Base-by-base conservation (phyloP, 2,329 filamentous ascomycete species). In the Alternaria triticina region DNA sequence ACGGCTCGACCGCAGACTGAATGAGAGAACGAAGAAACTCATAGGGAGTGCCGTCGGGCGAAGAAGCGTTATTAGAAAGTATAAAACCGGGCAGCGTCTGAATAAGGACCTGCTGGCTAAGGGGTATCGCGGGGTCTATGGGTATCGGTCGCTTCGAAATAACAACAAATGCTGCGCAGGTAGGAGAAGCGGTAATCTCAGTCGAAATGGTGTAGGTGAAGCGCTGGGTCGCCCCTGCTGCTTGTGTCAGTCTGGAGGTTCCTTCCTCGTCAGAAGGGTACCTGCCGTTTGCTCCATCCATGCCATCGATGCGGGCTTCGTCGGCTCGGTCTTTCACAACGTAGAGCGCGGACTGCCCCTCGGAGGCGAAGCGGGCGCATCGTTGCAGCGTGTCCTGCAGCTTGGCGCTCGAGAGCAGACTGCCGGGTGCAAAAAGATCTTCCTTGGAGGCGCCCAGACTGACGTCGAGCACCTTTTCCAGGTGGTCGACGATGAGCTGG, bases 21-120 rank as follows among this genome's bases (percentile, higher is more conserved):
- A 99, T 88, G 74, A 97, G 88, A 62, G 95, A 93, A 82, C 97
- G 94, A 66, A 99, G 85, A 72, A 95, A 91, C 82, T 98, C 95
- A 82, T 94, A 97, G 4, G 95, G 94, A 49, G 94, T 96, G 60
- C 90, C 86, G 62, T 90, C 90, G 79, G 94, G 91, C 71, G 92
- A 89, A 70, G 89, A 86, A 65, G 87, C 83, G 70, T 87, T 89
- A 72, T 88, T 90, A 63, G 91, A 85, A 66, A 90, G 88, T 57
- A 91, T 91, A 64, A 91, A 89, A 57, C 95, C 93, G 11, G 96
- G 94, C 66, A 99, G 85, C 78, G 97, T 97, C 80, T 95, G 92
- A 77, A 97, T 91, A 77, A 96, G 93, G 73, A 99, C 90, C 83
- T 99, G 96, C 61, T 90, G 90, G 72, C 90, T 90, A 76, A 99